Conservation (phyloP, 2,329 filamentous ascomycete species). For the Shiraia sp. region DNA sequence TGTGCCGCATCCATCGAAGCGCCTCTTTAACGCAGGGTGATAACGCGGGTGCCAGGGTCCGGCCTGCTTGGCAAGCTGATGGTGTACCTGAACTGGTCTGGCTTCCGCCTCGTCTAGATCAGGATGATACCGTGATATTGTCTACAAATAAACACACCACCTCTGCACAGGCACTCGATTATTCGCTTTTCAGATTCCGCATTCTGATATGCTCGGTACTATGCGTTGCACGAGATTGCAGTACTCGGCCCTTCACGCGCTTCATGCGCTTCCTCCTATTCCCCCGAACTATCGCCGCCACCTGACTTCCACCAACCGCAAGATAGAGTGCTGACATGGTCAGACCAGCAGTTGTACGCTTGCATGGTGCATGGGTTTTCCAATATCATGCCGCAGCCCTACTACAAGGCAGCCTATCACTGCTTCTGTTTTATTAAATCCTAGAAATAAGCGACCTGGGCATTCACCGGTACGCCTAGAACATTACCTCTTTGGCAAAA, state of each 20-base stretch:
- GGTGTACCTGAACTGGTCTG: not conserved
- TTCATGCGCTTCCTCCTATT: too few species aligned
- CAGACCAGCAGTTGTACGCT: not conserved
- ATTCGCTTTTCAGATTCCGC: too few species aligned
- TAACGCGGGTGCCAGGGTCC: slow-evolving; percentile 11
- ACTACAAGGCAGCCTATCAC: too few species aligned
- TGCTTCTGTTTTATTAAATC: too few species aligned
- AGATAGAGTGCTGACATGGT: not conserved
- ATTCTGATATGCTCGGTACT: too few species aligned
- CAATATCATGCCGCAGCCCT: too few species aligned
- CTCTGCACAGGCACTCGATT: too few species aligned
- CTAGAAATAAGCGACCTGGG: too few species aligned
- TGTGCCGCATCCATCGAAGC: slow-evolving; percentile 7
- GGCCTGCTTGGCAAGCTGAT: not conserved
- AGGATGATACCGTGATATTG: not conserved
- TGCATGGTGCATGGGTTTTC: not conserved
- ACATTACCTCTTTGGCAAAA: too few species aligned
- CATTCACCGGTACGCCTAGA: too few species aligned
- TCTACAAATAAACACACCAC: not conserved
- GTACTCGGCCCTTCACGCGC: too few species aligned
- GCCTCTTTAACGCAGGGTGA: slow-evolving; percentile 9
- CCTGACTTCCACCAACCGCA: not conserved
- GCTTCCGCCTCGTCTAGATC: not conserved
- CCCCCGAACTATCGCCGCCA: not conserved
- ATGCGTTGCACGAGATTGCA: too few species aligned